These are phyloP conservation scores for Teratosphaeriaceae sp. DNA, from an alignment of 2,329 filamentous ascomycete species.

Conservation along the genomic window DNA sequence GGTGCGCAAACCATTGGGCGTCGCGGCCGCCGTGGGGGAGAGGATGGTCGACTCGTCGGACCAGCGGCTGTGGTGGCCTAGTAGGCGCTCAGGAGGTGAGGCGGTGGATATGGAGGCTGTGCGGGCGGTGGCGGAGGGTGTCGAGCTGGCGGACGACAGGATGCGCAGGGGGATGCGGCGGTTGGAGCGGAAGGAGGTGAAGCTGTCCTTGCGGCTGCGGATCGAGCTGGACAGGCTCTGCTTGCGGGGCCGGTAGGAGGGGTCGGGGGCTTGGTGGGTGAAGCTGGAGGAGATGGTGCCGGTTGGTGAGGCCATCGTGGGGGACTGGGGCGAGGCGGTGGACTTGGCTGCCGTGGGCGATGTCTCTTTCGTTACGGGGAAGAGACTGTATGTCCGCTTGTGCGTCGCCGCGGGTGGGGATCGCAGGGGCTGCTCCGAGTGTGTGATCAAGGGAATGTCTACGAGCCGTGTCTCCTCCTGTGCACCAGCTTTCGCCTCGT, in stretches of 20 bases:
- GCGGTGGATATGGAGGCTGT: neutral
- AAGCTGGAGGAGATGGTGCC: neutral
- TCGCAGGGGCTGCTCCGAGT: no score
- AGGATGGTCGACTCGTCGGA: slow-evolving; percentile 23
- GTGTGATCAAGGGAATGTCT: neutral
- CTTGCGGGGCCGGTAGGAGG: slow-evolving; percentile 21
- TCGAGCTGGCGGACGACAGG: slow-evolving; percentile 11
- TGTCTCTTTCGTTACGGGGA: slow-evolving; percentile 18
- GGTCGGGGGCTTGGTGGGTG: slow-evolving; percentile 12
- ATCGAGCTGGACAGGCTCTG: slow-evolving; percentile 19
- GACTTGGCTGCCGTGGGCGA: neutral
- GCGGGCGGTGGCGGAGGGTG: neutral
- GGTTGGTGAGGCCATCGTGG: neutral
- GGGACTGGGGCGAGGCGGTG: no score
- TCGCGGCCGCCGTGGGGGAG: slow-evolving; percentile 15
- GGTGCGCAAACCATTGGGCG: slow-evolving; percentile 13
- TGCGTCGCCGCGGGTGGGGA: neutral
- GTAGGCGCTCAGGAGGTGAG: slow-evolving; percentile 2
- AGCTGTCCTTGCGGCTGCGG: slow-evolving; percentile 23
- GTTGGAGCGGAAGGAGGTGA: slow-evolving; percentile 15
- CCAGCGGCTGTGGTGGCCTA: slow-evolving; percentile 15
- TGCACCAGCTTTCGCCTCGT: neutral
- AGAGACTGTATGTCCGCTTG: slow-evolving; percentile 21
- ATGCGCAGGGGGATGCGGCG: slow-evolving; percentile 17
- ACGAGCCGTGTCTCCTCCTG: neutral